Percentiles rank a stretch among this genome's conserved stretches.
These are phyloP conservation scores for Fusarium pseudocircinatum DNA, from an alignment of 2,329 filamentous ascomycete species.

Conservation along the genomic window DNA sequence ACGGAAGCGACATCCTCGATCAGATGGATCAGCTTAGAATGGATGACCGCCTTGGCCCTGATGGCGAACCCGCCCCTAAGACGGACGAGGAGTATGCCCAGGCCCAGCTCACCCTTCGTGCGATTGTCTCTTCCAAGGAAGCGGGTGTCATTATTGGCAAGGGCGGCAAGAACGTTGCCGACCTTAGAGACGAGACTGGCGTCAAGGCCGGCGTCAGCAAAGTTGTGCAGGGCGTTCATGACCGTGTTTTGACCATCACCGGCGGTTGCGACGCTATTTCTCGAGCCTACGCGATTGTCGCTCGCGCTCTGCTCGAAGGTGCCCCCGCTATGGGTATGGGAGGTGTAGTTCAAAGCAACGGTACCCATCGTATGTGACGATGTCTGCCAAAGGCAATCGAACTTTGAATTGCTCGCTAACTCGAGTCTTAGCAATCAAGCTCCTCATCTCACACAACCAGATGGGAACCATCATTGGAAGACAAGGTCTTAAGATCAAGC, in stretches of 20 bases:
- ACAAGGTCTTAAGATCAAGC: conserved; percentile 98
- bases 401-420: conserved; percentile 21
- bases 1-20: conserved; percentile 70
- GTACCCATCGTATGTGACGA: conserved; percentile 81
- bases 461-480: conserved; percentile 99
- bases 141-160: conserved; percentile 99
- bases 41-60: conserved; percentile 72
- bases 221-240: conserved; percentile 96
- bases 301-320: conserved; percentile 89
- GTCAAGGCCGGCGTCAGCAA: conserved; percentile 99
- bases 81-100: conserved; percentile 97
- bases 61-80: conserved; percentile 84
- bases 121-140: conserved; percentile 98
- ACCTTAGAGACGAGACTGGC: conserved; percentile 95
- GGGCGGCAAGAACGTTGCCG: conserved; percentile 96
- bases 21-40: conserved; percentile 73
- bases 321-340: conserved; percentile 97
- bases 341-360: conserved; percentile 84
- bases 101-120: conserved; percentile 90
- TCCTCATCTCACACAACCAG: conserved; percentile 99
- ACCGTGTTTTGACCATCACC: conserved; percentile 95
- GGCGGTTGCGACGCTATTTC: conserved; percentile 89
- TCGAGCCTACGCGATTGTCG: conserved; percentile 92
- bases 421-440: conserved; percentile 78
- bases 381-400: neutral